These are phyloP conservation scores for Zygotorulaspora mrakii DNA, from an alignment of 1,139 yeast genomes.

Conservation along the genomic window DNA sequence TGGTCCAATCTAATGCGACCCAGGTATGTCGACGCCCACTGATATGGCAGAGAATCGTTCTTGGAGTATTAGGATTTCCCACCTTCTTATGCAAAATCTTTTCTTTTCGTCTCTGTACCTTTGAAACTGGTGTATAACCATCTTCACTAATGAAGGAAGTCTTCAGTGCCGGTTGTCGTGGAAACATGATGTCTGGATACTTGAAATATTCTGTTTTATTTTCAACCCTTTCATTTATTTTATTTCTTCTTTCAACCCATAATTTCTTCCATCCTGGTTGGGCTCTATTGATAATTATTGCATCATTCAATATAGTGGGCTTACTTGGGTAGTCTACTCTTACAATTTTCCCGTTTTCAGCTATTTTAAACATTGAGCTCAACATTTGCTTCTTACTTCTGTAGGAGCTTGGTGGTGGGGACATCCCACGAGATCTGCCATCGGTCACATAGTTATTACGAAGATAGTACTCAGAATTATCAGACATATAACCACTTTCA, in stretches of 20 bases:
- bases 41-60: constrained; percentile 60
- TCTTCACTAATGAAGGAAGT: constrained; percentile 16
- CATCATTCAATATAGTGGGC: constrained; percentile 32
- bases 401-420: constrained; percentile 18
- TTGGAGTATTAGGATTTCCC: constrained; percentile 38
- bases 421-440: constrained; percentile 11
- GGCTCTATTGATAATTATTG: constrained; percentile 29
- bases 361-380: constrained; percentile 21
- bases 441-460: constrained; percentile 17
- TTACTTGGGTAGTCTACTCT: constrained; percentile 37
- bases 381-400: constrained; percentile 12
- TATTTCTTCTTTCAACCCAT: constrained; percentile 24
- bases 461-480: constrained; percentile 15
- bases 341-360: constrained; percentile 30
- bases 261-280: constrained; percentile 25
- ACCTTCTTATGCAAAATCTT: constrained; percentile 23
- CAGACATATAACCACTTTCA: constrained; percentile 25
- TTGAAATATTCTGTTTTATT: constrained; percentile 18
- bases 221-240: constrained; percentile 18
- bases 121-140: constrained; percentile 27
- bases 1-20: constrained; percentile 72
- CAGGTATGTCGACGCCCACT: constrained; percentile 73
- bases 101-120: constrained; percentile 27
- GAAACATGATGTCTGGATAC: constrained; percentile 25
- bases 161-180: constrained; percentile 11